Evolutionary conservation across 176 grass and related monocot genomes (phyloP), one percentile per base, ranked within the genome.

Genomic region (Lolium rigidum): DNA sequence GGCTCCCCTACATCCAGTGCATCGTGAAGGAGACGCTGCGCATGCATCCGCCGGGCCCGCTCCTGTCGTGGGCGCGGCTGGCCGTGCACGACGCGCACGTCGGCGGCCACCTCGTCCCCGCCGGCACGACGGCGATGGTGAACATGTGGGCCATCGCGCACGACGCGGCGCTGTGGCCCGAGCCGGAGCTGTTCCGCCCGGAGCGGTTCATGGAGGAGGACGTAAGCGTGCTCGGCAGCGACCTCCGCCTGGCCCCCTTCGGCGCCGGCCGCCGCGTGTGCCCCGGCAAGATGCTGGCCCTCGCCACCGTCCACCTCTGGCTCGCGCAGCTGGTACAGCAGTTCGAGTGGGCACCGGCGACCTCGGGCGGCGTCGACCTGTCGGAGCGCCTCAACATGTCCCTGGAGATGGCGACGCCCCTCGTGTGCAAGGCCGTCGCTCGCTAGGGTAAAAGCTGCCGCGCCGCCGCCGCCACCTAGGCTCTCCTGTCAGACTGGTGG

Each of bases 141-240:
- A 97, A 97, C 88, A 97, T 97, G 94, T 97, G 94, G 94, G 83
- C 92, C 28, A 97, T 97, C 76, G 85, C 94, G 21, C 94, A 92
- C 12, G 94, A 97, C 35, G 80, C 88, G 9, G 25, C 83, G 5
- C 48, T 97, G 31, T 97, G 94, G 94, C 41, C 90, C 0, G 59
- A 94, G 67, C 87, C 88, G 0, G 86, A 84, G 54, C 41, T 56
- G 56, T 97, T 94, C 88, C 78, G 74, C 2, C 94, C 92, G 0
- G 92, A 97, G 78, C 64, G 92, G 41, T 97, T 97, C 86, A 16
- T 57, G 62, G 83, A 83, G 39, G 88, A 92, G 87, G 92, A 94
- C 48, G 87, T 97, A 17, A 94, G 86, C 83, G 84, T 94, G 43
- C 81, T 92, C 11, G 92, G 94, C 1, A 85, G 80, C 21, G 94